Evolutionary conservation across 83 land plant genomes (phyloP), one percentile per base, ranked within the genome.

Genomic region (Isoetes engelmannii): DNA sequence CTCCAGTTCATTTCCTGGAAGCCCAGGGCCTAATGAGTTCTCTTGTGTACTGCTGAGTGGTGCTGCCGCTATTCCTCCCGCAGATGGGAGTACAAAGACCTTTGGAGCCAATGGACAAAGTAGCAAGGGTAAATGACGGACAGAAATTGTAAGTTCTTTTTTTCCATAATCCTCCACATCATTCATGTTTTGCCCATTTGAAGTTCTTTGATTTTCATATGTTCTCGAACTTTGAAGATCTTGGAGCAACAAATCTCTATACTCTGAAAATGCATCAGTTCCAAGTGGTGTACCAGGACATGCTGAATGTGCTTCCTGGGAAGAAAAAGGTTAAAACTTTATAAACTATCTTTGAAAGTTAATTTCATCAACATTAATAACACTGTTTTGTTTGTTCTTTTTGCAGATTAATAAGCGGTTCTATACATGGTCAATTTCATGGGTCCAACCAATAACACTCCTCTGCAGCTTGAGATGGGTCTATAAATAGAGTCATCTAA

Each of bases 261-360:
- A 93, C 62, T 93, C 98, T 65, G 62, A 84, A 72, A 79, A 93
- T 45, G 98, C 96, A 84, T 93, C 96, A 13, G 92, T 84, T 48
- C 98, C 98, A n/a, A 93, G 72, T 44, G 92, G 96, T 46, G 96
- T 86, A 74, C 86, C 96, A 59, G 85, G 76, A 79, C 82, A 82
- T 65, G 82, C 85, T 9, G 96, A 83, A 70, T 93, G 98, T 28
- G 88, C 87, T 10, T 76, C 74, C 98, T 93, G 83, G 49, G 54
- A 45, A 57, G 50, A 68, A 68, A 49, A 44, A 5, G 8, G 18
- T 60, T n/a, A 68, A 20, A 55, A 28, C 37, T 28, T 28, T 28
- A 28, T 28, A 0, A 28, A 28, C 37, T 28, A 28, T 28, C 37
- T 28, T 0, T 28, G 37, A 2, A 2, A 28, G 37, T 28, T 28